Percentiles rank a stretch among this genome's conserved stretches.
Conservation (phyloP, 2,329 filamentous ascomycete species). For the Nemania sp. region DNA sequence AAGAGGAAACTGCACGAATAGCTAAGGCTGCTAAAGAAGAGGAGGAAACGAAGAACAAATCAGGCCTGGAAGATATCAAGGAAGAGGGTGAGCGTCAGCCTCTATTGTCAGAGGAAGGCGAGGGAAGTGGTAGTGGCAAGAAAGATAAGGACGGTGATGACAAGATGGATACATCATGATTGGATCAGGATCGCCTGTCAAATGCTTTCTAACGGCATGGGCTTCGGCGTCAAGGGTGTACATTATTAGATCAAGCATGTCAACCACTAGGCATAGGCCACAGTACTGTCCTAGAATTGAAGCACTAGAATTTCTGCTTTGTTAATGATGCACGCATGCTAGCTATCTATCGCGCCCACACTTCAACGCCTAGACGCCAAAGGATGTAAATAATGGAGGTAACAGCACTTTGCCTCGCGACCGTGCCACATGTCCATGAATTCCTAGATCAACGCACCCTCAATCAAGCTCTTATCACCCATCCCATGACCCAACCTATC, state of each 20-base stretch:
- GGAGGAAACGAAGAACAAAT: conserved; percentile 72
- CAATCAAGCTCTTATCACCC: conserved; percentile 4
- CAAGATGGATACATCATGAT: conserved; percentile 89
- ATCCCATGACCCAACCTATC: conserved; percentile 36
- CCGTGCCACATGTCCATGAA: not conserved
- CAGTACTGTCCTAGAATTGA: conserved; percentile 2
- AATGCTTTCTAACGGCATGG: conserved; percentile 14
- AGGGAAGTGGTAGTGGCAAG: conserved; percentile 63
- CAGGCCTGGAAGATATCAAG: conserved; percentile 77
- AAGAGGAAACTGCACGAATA: conserved; percentile 93
- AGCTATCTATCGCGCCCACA: conserved; percentile 2
- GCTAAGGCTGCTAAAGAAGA: conserved; percentile 82
- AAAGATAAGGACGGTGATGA: conserved; percentile 63
- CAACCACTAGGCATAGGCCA: conserved; percentile 22
- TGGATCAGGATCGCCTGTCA: conserved; percentile 8
- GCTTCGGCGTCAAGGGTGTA: conserved; percentile 35
- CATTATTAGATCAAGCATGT: conserved; percentile 34
- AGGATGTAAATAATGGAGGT: conserved; percentile 23
- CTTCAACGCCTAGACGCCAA: conserved; percentile 32
- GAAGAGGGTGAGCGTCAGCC: conserved; percentile 74
- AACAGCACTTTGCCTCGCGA: conserved; percentile 1
- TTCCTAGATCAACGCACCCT: not conserved
- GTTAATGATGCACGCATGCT: conserved; percentile 5
- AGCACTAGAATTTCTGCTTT: conserved; percentile 12
- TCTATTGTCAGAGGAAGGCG: conserved; percentile 64